These are phyloP conservation scores for Trichoderma gamsii DNA, from an alignment of 495 filamentous ascomycete genomes.

Conservation along the genomic window DNA sequence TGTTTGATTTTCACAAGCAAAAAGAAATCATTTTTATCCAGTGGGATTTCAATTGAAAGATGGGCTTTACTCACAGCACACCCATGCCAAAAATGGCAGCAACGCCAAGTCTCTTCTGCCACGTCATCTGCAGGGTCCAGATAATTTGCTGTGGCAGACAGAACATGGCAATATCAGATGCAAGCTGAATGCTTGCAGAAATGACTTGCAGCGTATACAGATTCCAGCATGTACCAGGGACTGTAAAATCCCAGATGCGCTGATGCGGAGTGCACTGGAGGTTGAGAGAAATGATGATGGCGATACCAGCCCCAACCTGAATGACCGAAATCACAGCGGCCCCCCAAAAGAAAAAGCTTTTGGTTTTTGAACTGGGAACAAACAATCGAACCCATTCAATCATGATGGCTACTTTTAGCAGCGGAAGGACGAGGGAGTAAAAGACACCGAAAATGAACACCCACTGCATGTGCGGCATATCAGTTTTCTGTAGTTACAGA, in stretches of 20 bases:
- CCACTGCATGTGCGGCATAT: slow-evolving; percentile 15
- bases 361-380: slow-evolving; percentile 19
- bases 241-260: slow-evolving; percentile 26
- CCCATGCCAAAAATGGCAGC: slow-evolving; percentile 35
- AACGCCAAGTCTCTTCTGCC: slow-evolving; percentile 28
- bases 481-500: neutral
- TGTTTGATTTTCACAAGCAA: no score
- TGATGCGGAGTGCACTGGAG: slow-evolving; percentile 40
- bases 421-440: slow-evolving; percentile 23
- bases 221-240: slow-evolving; percentile 29
- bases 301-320: slow-evolving; percentile 20
- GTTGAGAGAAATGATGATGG: slow-evolving; percentile 25
- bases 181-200: slow-evolving; percentile 27
- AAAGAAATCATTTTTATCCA: no score
- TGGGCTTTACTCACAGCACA: slow-evolving; percentile 28
- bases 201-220: slow-evolving; percentile 21
- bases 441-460: slow-evolving; percentile 22
- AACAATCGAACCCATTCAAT: slow-evolving; percentile 32
- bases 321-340: slow-evolving; percentile 18
- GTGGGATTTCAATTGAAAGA: neutral
- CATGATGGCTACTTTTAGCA: slow-evolving; percentile 33
- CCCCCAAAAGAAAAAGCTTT: slow-evolving; percentile 19
- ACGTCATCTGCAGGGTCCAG: slow-evolving; percentile 30
- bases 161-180: slow-evolving; percentile 33
- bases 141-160: slow-evolving; percentile 33